Conservation (phyloP, 305 asterid species). For the Fraxinus xanthoxyloides region DNA sequence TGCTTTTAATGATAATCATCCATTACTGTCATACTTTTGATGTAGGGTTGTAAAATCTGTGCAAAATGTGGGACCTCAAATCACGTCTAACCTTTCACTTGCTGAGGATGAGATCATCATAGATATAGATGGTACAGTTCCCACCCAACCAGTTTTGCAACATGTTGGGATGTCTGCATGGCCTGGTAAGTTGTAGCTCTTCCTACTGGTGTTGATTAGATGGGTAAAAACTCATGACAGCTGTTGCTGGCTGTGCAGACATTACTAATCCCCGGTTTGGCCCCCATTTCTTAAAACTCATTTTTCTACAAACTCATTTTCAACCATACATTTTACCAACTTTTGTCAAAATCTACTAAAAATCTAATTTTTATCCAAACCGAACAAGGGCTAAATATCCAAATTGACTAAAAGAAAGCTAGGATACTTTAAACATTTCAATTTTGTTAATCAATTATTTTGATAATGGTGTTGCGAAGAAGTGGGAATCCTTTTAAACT, state of each 20-base stretch:
- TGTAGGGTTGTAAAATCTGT: slow-evolving; percentile 74
- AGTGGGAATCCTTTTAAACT: background rate
- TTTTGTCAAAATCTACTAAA: background rate
- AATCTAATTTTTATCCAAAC: slow-evolving; percentile 9
- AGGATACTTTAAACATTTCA: slow-evolving; percentile 3
- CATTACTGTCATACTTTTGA: slow-evolving; percentile 13
- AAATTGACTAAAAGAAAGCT: slow-evolving; percentile 13
- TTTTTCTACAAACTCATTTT: background rate
- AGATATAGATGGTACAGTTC: slow-evolving; percentile 78
- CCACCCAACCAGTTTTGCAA: slow-evolving; percentile 84
- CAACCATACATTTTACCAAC: background rate
- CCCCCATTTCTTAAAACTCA: background rate
- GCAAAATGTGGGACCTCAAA: slow-evolving; percentile 60
- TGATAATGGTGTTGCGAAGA: background rate
- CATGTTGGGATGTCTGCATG: slow-evolving; percentile 93
- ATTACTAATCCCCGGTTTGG: background rate
- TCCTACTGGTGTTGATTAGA: slow-evolving; percentile 27
- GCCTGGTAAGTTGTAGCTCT: slow-evolving; percentile 67
- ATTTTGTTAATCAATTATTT: slow-evolving; percentile 6
- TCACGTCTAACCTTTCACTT: slow-evolving; percentile 64
- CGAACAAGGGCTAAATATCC: background rate
- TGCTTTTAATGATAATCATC: slow-evolving; percentile 19
- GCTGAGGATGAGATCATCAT: slow-evolving; percentile 76
- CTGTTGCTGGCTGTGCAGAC: slow-evolving; percentile 10
- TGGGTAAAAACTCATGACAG: slow-evolving; percentile 18